A percentile compares a stretch with the other conserved stretches of the same genome.
These are phyloP conservation scores for Lindgomyces ingoldianus DNA, from an alignment of 495 filamentous ascomycete species.

Conservation along the genomic window DNA sequence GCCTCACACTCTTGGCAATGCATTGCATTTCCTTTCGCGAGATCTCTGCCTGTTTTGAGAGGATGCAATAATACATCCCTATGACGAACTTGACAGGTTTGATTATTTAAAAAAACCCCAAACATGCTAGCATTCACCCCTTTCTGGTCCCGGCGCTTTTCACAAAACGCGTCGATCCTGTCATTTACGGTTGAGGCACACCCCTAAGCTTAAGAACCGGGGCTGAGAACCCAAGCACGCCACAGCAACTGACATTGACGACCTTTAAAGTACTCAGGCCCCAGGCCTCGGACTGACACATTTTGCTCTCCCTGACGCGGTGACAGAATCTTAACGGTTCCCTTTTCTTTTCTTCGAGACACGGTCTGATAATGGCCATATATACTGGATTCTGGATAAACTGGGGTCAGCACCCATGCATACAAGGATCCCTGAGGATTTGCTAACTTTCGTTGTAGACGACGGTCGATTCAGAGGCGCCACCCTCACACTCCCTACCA, in stretches of 20 bases:
- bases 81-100: not conserved
- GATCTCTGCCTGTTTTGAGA: not conserved
- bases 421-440: not conserved
- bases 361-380: not conserved
- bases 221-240: not conserved
- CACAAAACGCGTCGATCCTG: not conserved
- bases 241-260: not conserved
- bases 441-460: conserved; percentile 5
- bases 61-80: not conserved
- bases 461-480: conserved; percentile 11
- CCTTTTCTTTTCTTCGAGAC: not conserved
- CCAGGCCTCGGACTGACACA: not conserved
- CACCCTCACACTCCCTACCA: conserved; percentile 20
- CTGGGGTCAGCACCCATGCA: conserved; percentile 15
- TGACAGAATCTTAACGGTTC: not conserved
- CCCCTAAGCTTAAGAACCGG: not conserved
- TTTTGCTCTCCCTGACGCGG: not conserved
- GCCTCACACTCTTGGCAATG: not conserved
- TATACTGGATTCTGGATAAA: conserved; percentile 28
- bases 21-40: not conserved
- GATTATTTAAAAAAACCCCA: not conserved
- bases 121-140: not conserved
- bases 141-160: not conserved
- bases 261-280: not conserved
- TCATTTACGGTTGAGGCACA: not conserved